Conservation (phyloP, 441 rosid genomes). For the Adansonia gregorii region DNA sequence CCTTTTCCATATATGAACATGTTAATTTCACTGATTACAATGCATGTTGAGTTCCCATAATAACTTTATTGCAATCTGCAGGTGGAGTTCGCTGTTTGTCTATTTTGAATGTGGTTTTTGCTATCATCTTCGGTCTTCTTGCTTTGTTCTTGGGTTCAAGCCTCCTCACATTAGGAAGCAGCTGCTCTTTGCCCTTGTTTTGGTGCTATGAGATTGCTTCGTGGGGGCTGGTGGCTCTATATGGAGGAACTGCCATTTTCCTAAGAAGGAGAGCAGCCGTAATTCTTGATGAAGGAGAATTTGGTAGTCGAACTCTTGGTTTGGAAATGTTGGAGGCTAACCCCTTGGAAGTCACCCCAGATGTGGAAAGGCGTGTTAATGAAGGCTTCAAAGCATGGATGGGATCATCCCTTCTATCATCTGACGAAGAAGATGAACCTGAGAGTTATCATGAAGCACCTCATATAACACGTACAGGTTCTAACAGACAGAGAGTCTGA, state of each 20-base stretch:
- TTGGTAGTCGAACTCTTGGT: conserved; percentile 58
- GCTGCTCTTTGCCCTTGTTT: conserved; percentile 81
- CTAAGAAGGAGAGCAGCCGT: conserved; percentile 73
- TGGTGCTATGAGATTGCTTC: conserved; percentile 92
- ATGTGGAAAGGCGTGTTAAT: conserved; percentile 72
- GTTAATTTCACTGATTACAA: neutral
- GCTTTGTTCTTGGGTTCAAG: conserved; percentile 88
- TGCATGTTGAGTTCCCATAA: conserved; percentile 9
- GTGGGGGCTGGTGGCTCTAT: conserved; percentile 79
- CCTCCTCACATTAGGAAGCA: conserved; percentile 84
- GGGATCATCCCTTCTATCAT: conserved; percentile 82
- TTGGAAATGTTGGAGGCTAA: conserved; percentile 87
- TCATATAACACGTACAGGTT: conserved; percentile 35
- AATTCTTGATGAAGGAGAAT: conserved; percentile 70
- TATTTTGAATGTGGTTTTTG: conserved; percentile 69
- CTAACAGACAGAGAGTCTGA: conserved; percentile 47
- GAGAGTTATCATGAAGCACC: conserved; percentile 58
- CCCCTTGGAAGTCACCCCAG: conserved; percentile 73
- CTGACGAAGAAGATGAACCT: conserved; percentile 87
- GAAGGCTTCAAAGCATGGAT: conserved; percentile 93
- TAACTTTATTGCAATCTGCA: conserved; percentile 34
- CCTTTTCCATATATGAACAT: neutral
- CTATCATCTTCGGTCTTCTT: conserved; percentile 72
- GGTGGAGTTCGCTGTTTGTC: conserved; percentile 93
- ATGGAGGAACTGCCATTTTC: conserved; percentile 70